Evolutionary conservation across 2,329 filamentous ascomycete species (phyloP).

Genomic region (Curvularia spicifera): DNA sequence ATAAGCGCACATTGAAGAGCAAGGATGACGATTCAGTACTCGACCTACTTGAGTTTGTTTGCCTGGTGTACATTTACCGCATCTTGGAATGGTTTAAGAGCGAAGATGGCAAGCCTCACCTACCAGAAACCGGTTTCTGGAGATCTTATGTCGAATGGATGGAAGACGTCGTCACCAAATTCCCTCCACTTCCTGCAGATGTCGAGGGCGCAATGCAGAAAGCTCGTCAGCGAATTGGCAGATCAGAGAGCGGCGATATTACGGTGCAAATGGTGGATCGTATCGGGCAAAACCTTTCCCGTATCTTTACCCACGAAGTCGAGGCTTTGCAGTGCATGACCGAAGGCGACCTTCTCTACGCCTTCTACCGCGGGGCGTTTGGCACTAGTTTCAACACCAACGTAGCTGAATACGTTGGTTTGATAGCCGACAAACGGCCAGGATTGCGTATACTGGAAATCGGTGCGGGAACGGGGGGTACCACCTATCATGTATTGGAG

Average conservation of each 20-base stretch:
- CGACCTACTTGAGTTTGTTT: conserved; percentile 13
- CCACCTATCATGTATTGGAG: conserved; percentile 12
- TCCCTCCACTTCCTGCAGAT: conserved; percentile 7
- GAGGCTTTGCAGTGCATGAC: conserved; percentile 16
- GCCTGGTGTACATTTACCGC: conserved; percentile 13
- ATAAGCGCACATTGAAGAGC: conserved; percentile 14
- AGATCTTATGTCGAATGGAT: conserved; percentile 15
- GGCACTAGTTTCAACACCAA: conserved; percentile 16
- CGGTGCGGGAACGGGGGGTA: conserved; percentile 14
- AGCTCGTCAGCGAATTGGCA: conserved; percentile 9
- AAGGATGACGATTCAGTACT: conserved; percentile 14
- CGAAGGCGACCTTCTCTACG: conserved; percentile 13
- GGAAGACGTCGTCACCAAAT: conserved; percentile 11
- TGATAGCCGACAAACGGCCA: conserved; percentile 13
- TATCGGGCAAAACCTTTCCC: conserved; percentile 12
- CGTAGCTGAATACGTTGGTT: conserved; percentile 11
- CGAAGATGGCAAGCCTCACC: conserved; percentile 10
- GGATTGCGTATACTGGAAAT: conserved; percentile 14
- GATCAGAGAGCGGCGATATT: conserved; percentile 11
- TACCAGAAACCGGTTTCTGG: conserved; percentile 13
- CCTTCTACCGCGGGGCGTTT: conserved; percentile 10
- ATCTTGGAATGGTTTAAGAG: conserved; percentile 11
- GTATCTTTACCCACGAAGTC: conserved; percentile 12
- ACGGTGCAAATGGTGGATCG: conserved; percentile 16
- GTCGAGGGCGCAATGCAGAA: conserved; percentile 11